Base-by-base conservation (phyloP, 768 basidiomycete genomes). In the Chalciporus chontae region DNA sequence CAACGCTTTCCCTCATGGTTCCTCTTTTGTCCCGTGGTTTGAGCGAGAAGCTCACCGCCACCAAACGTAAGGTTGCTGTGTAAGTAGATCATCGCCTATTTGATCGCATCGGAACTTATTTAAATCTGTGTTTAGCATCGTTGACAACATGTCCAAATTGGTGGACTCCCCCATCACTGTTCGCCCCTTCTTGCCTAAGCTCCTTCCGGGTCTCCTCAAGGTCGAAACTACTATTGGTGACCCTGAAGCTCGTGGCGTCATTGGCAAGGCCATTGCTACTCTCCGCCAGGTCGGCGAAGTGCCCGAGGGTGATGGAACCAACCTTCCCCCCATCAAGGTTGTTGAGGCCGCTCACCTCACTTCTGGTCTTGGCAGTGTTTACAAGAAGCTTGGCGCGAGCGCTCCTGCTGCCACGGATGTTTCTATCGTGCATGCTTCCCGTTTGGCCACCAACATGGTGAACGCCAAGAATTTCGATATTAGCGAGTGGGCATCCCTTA, bases 71-170 rank as follows among this genome's bases (percentile, higher is more conserved):
- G 76, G 94, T 96, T 64, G 93, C 92, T 62, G 94, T 97, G 86
- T 89, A 77, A 57, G 87, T 77, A 8, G n/a, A 32, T 54, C 45
- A 40, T 13, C 5, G 1, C 21, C 21, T 29, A 37, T 52, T 45
- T 51, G 48, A 44, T 58, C 53, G 47, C 48, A 54, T 54, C 48
- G 41, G 36, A 39, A 36, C 27, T 64, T 58, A 48, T 55, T 57
- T 43, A 50, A 44, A 29, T 44, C 29, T 50, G 59, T 63, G 45
- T 64, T 44, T 72, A 91, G 87, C 62, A 97, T 97, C 57, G 79
- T 89, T 65, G 94, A 97, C 76, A 97, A 96, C 83, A 97, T 97
- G 94, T 71, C 94, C 66, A 96, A 96, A 77, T 85, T 97, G 65
- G 94, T 97, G 66, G 94, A 95, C 75, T 95, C 92, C 23, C 81